A percentile compares a stretch with the other conserved stretches of the same genome.
Evolutionary conservation across 179 eudicot genomes (phyloP).

Genomic region (Camellia oleifera): DNA sequence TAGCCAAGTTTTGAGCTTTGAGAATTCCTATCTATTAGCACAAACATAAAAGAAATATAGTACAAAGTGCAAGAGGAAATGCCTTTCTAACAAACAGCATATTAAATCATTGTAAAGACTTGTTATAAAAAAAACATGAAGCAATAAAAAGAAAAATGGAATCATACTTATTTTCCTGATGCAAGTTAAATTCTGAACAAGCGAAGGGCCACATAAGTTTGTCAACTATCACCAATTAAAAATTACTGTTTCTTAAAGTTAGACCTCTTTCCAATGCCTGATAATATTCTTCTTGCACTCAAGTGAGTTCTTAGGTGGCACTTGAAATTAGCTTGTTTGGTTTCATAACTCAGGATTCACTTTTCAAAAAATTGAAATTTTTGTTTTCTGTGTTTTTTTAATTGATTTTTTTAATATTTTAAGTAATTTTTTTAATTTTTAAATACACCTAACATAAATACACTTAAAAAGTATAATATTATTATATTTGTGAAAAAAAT

Average conservation of each 20-base stretch:
- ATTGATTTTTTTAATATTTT: too few species aligned
- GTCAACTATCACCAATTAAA: background rate
- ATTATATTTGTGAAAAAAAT: too few species aligned
- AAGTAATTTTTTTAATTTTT: too few species aligned
- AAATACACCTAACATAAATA: too few species aligned
- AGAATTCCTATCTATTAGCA: background rate
- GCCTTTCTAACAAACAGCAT: background rate
- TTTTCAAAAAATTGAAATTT: too few species aligned
- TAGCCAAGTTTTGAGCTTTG: background rate
- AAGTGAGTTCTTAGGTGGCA: constrained; percentile 7
- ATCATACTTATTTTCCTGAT: background rate
- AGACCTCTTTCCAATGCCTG: background rate
- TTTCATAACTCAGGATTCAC: too few species aligned
- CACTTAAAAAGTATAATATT: too few species aligned
- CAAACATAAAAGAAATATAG: background rate
- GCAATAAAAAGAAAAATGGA: background rate
- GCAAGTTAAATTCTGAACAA: constrained; percentile 7
- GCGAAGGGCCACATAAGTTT: background rate
- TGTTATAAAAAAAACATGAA: background rate
- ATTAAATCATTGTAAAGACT: background rate
- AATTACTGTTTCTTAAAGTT: constrained; percentile 7
- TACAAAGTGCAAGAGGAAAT: background rate
- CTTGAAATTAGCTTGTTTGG: background rate
- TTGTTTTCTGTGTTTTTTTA: too few species aligned
- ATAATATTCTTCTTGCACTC: background rate